phyloP scores from a whole-genome alignment of 192 early-diverging fungal genomes.

The Coemansia sp. region DNA sequence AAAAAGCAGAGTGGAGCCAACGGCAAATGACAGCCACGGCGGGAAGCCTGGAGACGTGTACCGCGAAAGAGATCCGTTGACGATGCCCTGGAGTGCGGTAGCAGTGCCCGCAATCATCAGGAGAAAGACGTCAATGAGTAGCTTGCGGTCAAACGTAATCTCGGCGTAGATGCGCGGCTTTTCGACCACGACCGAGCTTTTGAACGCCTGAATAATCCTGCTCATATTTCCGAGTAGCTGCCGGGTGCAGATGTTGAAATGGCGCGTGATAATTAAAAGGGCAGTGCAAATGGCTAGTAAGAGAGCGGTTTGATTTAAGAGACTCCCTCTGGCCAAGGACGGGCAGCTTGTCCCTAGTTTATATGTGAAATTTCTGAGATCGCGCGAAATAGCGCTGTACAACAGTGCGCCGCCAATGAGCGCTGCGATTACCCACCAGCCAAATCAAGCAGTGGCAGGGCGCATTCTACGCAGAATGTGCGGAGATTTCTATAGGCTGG shows the following conservation, averaged over 20 bases:
- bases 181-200: constrained; percentile 20
- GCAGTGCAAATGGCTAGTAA: not conserved
- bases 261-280: not conserved
- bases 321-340: not conserved
- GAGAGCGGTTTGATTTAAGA: not conserved
- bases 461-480: not conserved
- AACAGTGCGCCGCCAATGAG: not conserved
- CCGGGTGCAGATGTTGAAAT: not conserved
- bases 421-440: no score
- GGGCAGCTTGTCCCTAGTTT: not conserved
- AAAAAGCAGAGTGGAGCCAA: constrained; percentile 24
- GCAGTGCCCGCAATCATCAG: constrained; percentile 22
- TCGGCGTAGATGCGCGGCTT: constrained; percentile 32
- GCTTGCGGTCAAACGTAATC: constrained; percentile 24
- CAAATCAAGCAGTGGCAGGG: not conserved
- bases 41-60: constrained; percentile 21
- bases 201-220: constrained; percentile 21
- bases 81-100: constrained; percentile 20
- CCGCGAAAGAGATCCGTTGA: constrained; percentile 29
- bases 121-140: constrained; percentile 18
- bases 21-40: constrained; percentile 30
- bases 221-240: constrained; percentile 18
- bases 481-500: not conserved
- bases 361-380: not conserved
- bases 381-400: not conserved